Conservation (phyloP, 192 early-diverging fungal genomes). For the Coemansia sp. region DNA sequence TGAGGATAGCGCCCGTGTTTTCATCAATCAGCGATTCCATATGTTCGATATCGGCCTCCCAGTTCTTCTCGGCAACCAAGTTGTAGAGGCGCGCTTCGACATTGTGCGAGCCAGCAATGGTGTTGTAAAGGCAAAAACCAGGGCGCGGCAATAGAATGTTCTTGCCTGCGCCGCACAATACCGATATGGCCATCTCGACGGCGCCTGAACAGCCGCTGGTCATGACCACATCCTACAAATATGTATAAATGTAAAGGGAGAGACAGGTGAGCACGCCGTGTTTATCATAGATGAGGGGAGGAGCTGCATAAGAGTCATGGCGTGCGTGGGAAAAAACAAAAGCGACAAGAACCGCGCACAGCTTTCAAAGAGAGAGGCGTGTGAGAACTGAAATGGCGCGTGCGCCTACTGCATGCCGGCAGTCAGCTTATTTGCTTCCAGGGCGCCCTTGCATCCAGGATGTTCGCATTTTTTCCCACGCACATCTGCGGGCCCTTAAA, state of each 20-base stretch:
- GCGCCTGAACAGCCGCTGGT: slow-evolving; percentile 81
- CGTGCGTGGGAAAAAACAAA: slow-evolving; percentile 19
- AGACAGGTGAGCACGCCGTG: neutral
- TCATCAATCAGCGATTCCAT: slow-evolving; percentile 80
- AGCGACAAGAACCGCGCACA: neutral
- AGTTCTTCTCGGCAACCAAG: slow-evolving; percentile 73
- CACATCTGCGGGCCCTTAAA: neutral
- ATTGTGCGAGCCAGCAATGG: slow-evolving; percentile 72
- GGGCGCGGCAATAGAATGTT: slow-evolving; percentile 87
- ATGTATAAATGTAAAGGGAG: neutral
- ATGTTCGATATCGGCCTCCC: slow-evolving; percentile 83
- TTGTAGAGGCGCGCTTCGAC: slow-evolving; percentile 82
- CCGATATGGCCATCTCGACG: slow-evolving; percentile 71
- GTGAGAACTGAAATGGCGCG: slow-evolving; percentile 3
- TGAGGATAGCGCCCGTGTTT: slow-evolving; percentile 76
- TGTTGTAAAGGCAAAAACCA: slow-evolving; percentile 87
- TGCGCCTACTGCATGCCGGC: slow-evolving; percentile 1
- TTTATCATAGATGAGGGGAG: neutral
- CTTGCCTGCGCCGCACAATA: slow-evolving; percentile 73
- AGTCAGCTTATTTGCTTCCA: slow-evolving; percentile 4
- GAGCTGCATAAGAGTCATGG: slow-evolving; percentile 10
- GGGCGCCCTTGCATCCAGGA: neutral
- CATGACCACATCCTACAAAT: slow-evolving; percentile 72
- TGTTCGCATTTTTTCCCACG: slow-evolving; percentile 3
- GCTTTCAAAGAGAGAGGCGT: neutral